Conservation (phyloP, 139 green algal species). For the Eudorina sp. region DNA sequence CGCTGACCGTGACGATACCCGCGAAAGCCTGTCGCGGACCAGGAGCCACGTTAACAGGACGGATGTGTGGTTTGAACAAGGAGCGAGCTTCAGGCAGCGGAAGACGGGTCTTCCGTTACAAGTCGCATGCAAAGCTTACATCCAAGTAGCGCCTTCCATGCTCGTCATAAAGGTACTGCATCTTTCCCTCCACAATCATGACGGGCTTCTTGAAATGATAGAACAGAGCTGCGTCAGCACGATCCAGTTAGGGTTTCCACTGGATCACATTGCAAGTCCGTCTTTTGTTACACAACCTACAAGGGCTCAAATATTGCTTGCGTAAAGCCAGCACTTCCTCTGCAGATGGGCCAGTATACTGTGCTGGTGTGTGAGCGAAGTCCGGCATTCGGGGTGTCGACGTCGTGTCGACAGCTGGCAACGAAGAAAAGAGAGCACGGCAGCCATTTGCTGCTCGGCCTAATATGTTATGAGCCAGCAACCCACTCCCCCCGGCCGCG, state of each 20-base stretch:
- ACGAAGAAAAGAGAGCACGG: neutral
- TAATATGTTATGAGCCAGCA: neutral
- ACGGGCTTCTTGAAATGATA: slow-evolving; percentile 91
- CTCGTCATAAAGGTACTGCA: slow-evolving; percentile 99
- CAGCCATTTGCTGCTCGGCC: neutral
- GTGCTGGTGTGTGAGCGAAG: slow-evolving; percentile 74
- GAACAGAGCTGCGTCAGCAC: slow-evolving; percentile 75
- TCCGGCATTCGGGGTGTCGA: slow-evolving; percentile 33
- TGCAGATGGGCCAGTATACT: slow-evolving; percentile 87
- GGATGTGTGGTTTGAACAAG: neutral
- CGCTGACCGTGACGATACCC: slow-evolving; percentile 97
- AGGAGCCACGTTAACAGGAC: too few relatives aligned
- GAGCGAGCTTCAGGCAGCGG: too few relatives aligned
- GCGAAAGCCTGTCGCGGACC: slow-evolving; percentile 89
- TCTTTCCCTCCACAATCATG: slow-evolving; percentile 96
- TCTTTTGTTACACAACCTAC: slow-evolving; percentile 51
- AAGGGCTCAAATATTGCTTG: slow-evolving; percentile 88
- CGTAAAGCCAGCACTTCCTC: slow-evolving; percentile 87
- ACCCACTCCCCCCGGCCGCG: neutral
- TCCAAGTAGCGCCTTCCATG: slow-evolving; percentile 92
- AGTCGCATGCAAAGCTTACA: too few relatives aligned
- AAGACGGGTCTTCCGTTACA: too few relatives aligned
- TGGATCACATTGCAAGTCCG: neutral
- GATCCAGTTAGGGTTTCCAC: slow-evolving; percentile 11
- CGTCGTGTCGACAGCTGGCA: neutral